Base-by-base conservation (phyloP, 2,329 filamentous ascomycete species). In the Dryadomyces quercus-mongolicae region DNA sequence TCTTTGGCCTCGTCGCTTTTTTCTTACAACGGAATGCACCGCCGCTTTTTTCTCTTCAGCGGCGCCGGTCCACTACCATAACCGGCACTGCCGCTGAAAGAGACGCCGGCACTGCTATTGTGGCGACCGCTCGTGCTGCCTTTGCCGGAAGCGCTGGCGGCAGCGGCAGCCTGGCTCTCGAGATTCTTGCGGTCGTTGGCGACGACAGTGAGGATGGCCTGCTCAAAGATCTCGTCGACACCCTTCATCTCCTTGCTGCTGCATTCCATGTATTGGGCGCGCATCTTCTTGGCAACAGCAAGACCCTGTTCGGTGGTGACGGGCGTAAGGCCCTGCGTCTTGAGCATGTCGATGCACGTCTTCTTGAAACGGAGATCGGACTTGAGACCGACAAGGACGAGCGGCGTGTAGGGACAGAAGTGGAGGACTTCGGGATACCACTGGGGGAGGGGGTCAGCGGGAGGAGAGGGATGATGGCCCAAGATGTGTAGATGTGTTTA, bases 371-470 rank as follows among this genome's bases (percentile, higher is more conserved):
- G 90, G 57, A 98, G 84, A 70, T 98, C 93, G 22, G 92, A 96
- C 72, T 98, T 98, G 65, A 98, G 84, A 56, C 92, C 93, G 61
- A 96, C 87, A 54, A 98, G 87, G 66, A 98, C 86, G 60, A 98
- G 84, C 22, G 93, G 93, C 2, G 92, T 97, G 64, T 93, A 95
- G 16, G 93, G 93, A 72, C 93, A 97, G 76, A 98, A 98, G 72
- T 98, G 93, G 54, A 97, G 82, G 63, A 98, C 93, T 75, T 98
- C 93, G 57, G 93, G 93, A 66, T 96, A 98, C 93, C 93, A 98
- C 93, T 97, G 63, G 18, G 6, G 10, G 45, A 57, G 64, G 10
- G 45, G 57, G 64, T 72, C 63, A 65, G 62, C 12, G 13, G 15
- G 31, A n/a, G 47, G 8, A 50, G 12, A n/a, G 8, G 13, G 8